Evolutionary conservation across 2,329 filamentous ascomycete species (phyloP), one percentile per base, ranked within the genome.

Genomic region (Aspergillus arachidicola): DNA sequence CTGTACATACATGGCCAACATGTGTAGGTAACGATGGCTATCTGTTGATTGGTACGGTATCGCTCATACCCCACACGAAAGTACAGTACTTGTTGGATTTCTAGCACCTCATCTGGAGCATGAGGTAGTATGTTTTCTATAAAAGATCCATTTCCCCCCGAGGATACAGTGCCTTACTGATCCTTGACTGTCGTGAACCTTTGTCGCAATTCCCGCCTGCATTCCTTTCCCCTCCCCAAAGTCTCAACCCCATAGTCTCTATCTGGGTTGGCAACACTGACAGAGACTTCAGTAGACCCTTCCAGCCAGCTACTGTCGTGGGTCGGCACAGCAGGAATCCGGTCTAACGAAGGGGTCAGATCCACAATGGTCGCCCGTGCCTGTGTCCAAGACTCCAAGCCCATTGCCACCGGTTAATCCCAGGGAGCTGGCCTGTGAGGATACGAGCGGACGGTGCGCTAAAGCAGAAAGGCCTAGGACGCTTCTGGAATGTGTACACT

Each of bases 341-440:
- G 12, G 7, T 19, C 51, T 55, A 38, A 36, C 10, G 32, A 36
- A 38, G 32, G 23, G 23, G 32, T 38, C 30, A 16, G 34, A 54
- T 45, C 58, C 58, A 38, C 58, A 38, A 19, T 51, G 12, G 30
- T 26, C 16, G 26, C 45, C 57, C 46, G 34, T 54, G 48, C 46
- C 57, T 50, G 32, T 51, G 45, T 41, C 58, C 58, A 59, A 28
- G 12, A n/a, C 50, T 28, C 21, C 3, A 26, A 26, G 23, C 23
- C 30, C 57, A 59, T 54, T 51, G 46, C 57, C 57, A 59, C 57
- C 32, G 9, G 30, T 21, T 54, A 36, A 6, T 28, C 26, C 19
- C 57, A 19, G 23, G 38, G n/a, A 57, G 43, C 23, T 50, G 46
- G 50, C 30, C 50, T 54, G 50, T 54, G 11, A 50, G 32, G 50